Evolutionary conservation across 116 monocot species (phyloP).

Genomic region (Phalaenopsis hybrid): DNA sequence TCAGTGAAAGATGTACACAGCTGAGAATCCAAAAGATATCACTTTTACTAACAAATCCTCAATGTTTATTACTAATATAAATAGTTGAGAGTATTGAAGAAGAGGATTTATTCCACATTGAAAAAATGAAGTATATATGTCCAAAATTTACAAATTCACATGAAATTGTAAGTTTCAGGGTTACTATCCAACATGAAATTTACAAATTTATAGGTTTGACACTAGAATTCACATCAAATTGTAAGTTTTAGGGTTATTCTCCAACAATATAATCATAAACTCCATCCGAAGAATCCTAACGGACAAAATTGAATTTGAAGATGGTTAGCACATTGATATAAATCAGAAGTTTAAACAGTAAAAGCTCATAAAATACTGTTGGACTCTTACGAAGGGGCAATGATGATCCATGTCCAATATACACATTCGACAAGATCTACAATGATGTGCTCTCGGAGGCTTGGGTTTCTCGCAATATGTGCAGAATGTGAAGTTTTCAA

Average conservation of each 20-base stretch:
- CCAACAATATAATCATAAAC: background rate
- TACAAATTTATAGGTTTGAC: background rate
- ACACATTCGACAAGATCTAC: slow-evolving; percentile 82
- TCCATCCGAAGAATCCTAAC: background rate
- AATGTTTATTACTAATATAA: too few relatives aligned
- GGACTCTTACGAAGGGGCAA: slow-evolving; percentile 82
- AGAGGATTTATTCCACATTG: background rate
- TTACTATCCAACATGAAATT: background rate
- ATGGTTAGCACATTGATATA: background rate
- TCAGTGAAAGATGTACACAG: background rate
- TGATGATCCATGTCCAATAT: slow-evolving; percentile 98
- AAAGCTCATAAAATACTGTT: background rate
- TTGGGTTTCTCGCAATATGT: slow-evolving; percentile 75
- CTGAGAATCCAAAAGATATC: too few relatives aligned
- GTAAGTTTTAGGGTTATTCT: background rate
- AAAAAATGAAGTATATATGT: background rate
- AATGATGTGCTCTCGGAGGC: slow-evolving; percentile 88
- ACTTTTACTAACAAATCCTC: too few relatives aligned
- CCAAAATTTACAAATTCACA: background rate
- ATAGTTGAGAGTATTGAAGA: background rate
- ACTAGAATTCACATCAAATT: background rate
- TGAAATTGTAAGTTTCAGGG: background rate
- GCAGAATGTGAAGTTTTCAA: slow-evolving; percentile 77
- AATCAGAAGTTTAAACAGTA: background rate
- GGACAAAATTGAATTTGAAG: background rate